phyloP scores from a whole-genome alignment of 2,329 filamentous ascomycete genomes.

The Alternaria triticina region DNA sequence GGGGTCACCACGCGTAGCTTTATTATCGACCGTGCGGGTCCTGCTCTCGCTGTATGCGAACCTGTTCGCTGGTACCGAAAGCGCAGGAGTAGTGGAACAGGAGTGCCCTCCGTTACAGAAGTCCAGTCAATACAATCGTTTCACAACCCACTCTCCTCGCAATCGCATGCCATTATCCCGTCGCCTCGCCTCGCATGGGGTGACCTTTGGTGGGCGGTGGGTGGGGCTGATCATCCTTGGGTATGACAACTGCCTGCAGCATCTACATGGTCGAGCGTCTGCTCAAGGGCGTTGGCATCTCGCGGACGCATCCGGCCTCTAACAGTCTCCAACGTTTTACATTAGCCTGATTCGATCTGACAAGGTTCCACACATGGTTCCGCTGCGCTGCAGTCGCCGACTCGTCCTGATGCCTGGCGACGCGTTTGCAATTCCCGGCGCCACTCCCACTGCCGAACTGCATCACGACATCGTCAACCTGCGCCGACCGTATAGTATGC shows the following conservation, averaged over 20 bases:
- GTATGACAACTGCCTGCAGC: constrained; percentile 2
- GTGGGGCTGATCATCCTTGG: neutral
- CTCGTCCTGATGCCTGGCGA: constrained; percentile 15
- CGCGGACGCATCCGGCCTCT: constrained; percentile 40
- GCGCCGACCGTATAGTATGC: constrained; percentile 1
- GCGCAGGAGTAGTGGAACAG: constrained; percentile 26
- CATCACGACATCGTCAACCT: constrained; percentile 17
- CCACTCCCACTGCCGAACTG: constrained; percentile 21
- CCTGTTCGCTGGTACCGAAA: constrained; percentile 30
- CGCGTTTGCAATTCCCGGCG: constrained; percentile 20
- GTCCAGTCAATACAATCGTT: constrained; percentile 14
- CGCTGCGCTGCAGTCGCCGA: constrained; percentile 16
- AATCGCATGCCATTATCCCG: constrained; percentile 5
- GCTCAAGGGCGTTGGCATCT: constrained; percentile 15
- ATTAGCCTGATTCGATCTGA: constrained; percentile 47
- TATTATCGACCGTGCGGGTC: constrained; percentile 14
- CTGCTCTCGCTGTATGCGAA: constrained; percentile 24
- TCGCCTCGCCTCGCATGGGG: constrained; percentile 1
- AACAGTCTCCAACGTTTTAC: constrained; percentile 39
- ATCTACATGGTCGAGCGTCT: neutral
- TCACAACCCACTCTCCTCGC: constrained; percentile 11
- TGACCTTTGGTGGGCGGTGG: neutral
- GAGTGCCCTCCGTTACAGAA: constrained; percentile 21
- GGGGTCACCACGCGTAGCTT: constrained; percentile 34
- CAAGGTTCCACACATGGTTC: constrained; percentile 33